phyloP scores from a whole-genome alignment of 331 rosid genomes.

The Arachis monticola region DNA sequence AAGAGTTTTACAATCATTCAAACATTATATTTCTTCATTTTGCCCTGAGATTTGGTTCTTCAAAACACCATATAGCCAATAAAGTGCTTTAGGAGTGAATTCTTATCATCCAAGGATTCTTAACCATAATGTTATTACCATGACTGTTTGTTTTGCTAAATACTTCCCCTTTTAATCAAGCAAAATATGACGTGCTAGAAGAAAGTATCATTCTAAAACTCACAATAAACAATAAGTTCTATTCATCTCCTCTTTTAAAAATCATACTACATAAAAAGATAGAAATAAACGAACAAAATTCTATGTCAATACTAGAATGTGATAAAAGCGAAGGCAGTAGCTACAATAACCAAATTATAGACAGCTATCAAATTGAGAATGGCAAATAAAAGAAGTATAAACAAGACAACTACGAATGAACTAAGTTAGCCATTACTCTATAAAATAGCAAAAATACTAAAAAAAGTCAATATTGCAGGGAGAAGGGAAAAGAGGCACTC shows the following conservation, averaged over 20 bases:
- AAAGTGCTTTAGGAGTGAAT: slow-evolving; percentile 20
- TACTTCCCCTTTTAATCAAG: neutral
- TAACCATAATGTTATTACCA: slow-evolving; percentile 5
- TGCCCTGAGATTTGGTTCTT: slow-evolving; percentile 8
- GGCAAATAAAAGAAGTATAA: neutral
- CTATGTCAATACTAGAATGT: slow-evolving; percentile 8
- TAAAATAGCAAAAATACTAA: slow-evolving; percentile 3
- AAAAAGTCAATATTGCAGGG: slow-evolving; percentile 11
- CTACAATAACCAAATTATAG: slow-evolving; percentile 2
- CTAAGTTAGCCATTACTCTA: neutral
- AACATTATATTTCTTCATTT: neutral
- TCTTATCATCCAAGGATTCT: slow-evolving; percentile 8
- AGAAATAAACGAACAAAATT: neutral
- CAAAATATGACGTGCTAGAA: slow-evolving; percentile 11
- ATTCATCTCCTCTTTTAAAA: neutral
- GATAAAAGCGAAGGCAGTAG: slow-evolving; percentile 11
- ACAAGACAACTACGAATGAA: slow-evolving; percentile 12
- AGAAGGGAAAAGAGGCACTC: neutral
- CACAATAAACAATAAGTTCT: slow-evolving; percentile 12
- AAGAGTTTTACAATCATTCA: slow-evolving; percentile 9
- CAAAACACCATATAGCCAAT: slow-evolving; percentile 24
- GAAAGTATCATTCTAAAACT: slow-evolving; percentile 18
- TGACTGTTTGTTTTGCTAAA: slow-evolving; percentile 8
- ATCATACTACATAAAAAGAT: no score
- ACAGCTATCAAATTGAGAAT: slow-evolving; percentile 15